Conservation (phyloP, 78 protist species). For the Dictyostelium capitatum region DNA sequence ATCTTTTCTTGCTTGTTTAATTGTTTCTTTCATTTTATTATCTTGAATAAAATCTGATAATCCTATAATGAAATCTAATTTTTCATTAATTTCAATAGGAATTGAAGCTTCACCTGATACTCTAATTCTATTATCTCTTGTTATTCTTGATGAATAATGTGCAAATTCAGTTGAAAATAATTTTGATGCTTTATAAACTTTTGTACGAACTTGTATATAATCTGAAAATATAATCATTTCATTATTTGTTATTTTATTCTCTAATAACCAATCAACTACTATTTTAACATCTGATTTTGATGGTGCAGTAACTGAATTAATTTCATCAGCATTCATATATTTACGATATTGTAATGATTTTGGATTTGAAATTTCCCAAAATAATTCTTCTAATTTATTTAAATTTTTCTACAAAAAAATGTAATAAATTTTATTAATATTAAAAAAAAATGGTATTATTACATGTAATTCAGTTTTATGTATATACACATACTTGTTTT, state of each 20-base stretch:
- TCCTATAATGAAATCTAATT: slow-evolving; percentile 68
- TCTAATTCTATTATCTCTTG: slow-evolving; percentile 16
- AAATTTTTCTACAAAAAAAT: slow-evolving; percentile 13
- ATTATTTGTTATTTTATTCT: background rate
- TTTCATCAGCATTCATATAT: background rate
- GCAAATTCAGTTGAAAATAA: slow-evolving; percentile 24
- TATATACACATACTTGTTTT: slow-evolving; percentile 5
- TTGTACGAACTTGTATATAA: slow-evolving; percentile 38
- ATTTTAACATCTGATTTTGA: background rate
- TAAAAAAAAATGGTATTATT: too few species aligned
- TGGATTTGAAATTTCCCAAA: slow-evolving; percentile 2
- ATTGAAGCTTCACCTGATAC: slow-evolving; percentile 26
- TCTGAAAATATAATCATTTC: slow-evolving; percentile 6
- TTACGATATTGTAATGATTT: background rate
- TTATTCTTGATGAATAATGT: background rate
- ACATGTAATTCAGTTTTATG: too few species aligned
- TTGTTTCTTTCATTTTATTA: background rate
- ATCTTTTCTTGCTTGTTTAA: background rate
- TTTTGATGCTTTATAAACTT: background rate
- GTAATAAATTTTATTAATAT: too few species aligned
- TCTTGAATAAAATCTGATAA: slow-evolving; percentile 65
- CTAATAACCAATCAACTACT: background rate
- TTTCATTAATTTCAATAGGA: slow-evolving; percentile 6
- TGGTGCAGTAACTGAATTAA: background rate
- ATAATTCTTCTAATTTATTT: background rate